These are phyloP conservation scores for Colletotrichum sp. DNA, from an alignment of 2,329 filamentous ascomycete species.

Conservation along the genomic window DNA sequence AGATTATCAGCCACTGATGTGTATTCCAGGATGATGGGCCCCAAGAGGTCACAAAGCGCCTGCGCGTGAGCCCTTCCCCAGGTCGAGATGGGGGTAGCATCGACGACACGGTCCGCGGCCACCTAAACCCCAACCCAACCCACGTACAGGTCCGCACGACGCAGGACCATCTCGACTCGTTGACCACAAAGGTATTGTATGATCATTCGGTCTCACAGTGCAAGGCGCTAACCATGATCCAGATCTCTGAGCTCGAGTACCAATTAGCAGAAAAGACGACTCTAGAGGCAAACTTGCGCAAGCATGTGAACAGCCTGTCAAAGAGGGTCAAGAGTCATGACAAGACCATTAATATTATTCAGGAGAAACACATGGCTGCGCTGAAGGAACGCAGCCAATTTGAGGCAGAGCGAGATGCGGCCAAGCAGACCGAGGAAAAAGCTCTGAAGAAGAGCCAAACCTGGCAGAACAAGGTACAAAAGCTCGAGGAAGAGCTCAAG, in stretches of 20 bases:
- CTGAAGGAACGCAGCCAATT: slow-evolving; percentile 55
- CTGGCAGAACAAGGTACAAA: slow-evolving; percentile 37
- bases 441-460: slow-evolving; percentile 42
- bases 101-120: slow-evolving; percentile 3
- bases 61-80: slow-evolving; percentile 7
- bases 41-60: slow-evolving; percentile 1
- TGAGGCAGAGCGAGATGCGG: slow-evolving; percentile 50
- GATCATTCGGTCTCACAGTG: neutral
- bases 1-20: neutral
- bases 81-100: neutral
- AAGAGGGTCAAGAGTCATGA: slow-evolving; percentile 50
- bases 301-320: slow-evolving; percentile 19
- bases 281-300: slow-evolving; percentile 22
- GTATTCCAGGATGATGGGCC: neutral
- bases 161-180: slow-evolving; percentile 35
- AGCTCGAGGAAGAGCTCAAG: slow-evolving; percentile 41
- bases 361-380: slow-evolving; percentile 53
- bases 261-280: slow-evolving; percentile 34
- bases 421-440: slow-evolving; percentile 40
- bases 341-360: slow-evolving; percentile 48
- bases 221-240: neutral
- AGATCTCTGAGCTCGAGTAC: slow-evolving; percentile 43
- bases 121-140: slow-evolving; percentile 6
- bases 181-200: slow-evolving; percentile 41
- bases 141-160: slow-evolving; percentile 11